phyloP scores from a whole-genome alignment of 2,329 filamentous ascomycete species.

The Magnaporthiopsis poae region DNA sequence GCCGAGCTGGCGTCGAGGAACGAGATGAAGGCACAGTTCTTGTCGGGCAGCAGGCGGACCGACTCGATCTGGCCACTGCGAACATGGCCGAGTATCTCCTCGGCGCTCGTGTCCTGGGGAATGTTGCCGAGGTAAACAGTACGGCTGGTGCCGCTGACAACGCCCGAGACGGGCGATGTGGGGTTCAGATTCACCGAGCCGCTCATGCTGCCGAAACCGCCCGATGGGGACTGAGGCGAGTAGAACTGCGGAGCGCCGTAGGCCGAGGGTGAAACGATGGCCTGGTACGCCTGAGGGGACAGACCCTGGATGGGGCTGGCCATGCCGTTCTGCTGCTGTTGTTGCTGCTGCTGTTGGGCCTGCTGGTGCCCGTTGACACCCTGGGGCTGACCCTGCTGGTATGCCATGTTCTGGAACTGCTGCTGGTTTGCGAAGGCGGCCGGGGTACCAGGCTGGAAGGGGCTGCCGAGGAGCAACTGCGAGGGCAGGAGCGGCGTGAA shows the following conservation, averaged over 20 bases:
- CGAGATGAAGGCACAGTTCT: constrained; percentile 99
- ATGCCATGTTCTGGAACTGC: constrained; percentile 76
- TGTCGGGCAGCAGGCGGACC: constrained; percentile 90
- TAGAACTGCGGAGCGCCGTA: constrained; percentile 75
- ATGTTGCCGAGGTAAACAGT: constrained; percentile 98
- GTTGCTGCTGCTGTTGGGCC: constrained; percentile 37
- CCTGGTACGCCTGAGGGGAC: constrained; percentile 74
- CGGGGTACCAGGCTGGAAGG: constrained; percentile 90
- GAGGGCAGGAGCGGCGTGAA: constrained; percentile 93
- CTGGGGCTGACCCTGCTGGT: constrained; percentile 56
- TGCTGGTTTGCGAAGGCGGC: constrained; percentile 72
- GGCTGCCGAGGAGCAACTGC: constrained; percentile 85
- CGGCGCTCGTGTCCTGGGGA: constrained; percentile 89
- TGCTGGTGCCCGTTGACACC: constrained; percentile 40
- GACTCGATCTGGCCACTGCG: constrained; percentile 97
- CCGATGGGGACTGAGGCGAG: constrained; percentile 76
- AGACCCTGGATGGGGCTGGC: constrained; percentile 68
- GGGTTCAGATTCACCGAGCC: constrained; percentile 38
- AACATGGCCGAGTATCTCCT: constrained; percentile 93
- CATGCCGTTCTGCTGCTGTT: constrained; percentile 47
- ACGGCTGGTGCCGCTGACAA: constrained; percentile 82
- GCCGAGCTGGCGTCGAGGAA: constrained; percentile 96
- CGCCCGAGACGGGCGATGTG: constrained; percentile 60
- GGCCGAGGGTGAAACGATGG: constrained; percentile 74
- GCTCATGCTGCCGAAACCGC: constrained; percentile 56